Evolutionary conservation across 768 basidiomycete genomes (phyloP), one percentile per base, ranked within the genome.

Genomic region (Hygrocybe coccinea): DNA sequence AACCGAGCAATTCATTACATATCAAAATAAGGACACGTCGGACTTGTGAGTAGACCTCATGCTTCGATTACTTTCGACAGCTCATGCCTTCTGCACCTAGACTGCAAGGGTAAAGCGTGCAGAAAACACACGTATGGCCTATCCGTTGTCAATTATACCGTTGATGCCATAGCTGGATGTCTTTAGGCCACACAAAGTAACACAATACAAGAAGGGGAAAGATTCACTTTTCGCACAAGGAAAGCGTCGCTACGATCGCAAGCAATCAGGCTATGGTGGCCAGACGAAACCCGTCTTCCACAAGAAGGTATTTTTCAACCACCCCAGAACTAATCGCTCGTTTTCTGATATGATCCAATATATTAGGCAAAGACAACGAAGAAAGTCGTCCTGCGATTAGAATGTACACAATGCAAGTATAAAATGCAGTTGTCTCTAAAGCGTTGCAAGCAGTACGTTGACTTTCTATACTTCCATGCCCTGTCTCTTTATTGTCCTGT

Each of bases 221-320:
- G 95, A 92, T 71, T 98, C 97, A 57, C 77, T 95, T 60, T 90
- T 91, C 71, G 97, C 91, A 51, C 95, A 99, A 79, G 97, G 97
- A 79, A 98, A 99, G 86, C 90, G 97, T 68, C 93, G 97, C 79
- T 98, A 99, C 79, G 97, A 98, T 81, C 88, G 95, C 69, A 95
- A 97, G 84, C 94, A 91, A 75, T 88, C 87, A 62, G 91, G 95
- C 76, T 98, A 97, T 79, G 95, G 95, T 89, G 95, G 95, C 78
- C 95, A 99, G 83, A 99, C 95, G 57, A 99, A 99, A 81, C 95
- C 95, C 59, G 95, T 99, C 76, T 99, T 99, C 89, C 97, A 99
- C 90, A 99, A 99, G 83, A 98, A 97, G 87, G 93, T 86, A 62
- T 66, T 45, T 51, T n/a, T 2, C 22, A 19, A 4, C 11, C 21